A percentile compares a stretch with the other conserved stretches of the same genome.
phyloP scores from a whole-genome alignment of 768 basidiomycete genomes.

The Xerocomellus dryophilus region DNA sequence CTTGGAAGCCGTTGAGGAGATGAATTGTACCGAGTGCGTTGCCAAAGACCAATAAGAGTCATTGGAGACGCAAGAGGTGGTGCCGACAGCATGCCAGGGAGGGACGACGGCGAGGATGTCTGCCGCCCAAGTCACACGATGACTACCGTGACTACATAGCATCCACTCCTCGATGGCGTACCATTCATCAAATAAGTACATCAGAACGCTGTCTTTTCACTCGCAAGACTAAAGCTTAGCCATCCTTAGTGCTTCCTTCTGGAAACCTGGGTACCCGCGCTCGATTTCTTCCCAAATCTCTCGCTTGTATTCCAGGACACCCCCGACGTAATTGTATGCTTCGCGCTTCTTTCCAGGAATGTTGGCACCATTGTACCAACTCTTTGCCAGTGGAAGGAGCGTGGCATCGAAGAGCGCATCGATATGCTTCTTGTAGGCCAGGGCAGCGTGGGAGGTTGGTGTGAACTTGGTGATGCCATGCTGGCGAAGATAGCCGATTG shows the following conservation, averaged over 20 bases:
- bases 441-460: conserved; percentile 5
- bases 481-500: conserved; percentile 9
- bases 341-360: conserved; percentile 9
- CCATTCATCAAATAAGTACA: neutral
- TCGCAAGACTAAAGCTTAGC: neutral
- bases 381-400: conserved; percentile 4
- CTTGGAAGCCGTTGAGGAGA: too few species aligned
- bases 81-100: too few species aligned
- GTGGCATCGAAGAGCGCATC: neutral
- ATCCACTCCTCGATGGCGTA: too few species aligned
- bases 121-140: too few species aligned
- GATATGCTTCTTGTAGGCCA: conserved; percentile 6
- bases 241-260: conserved; percentile 1
- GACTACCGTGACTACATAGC: too few species aligned
- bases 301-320: neutral
- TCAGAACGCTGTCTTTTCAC: neutral
- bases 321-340: conserved; percentile 5
- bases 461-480: conserved; percentile 11
- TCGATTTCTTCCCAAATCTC: conserved; percentile 16
- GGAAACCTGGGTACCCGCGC: conserved; percentile 11
- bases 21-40: too few species aligned
- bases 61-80: too few species aligned
- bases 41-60: too few species aligned
- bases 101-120: too few species aligned
- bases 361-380: conserved; percentile 6